Percentiles rank a stretch among this genome's conserved stretches.
phyloP scores from a whole-genome alignment of 495 filamentous ascomycete species.

The Penicillium antarcticum region DNA sequence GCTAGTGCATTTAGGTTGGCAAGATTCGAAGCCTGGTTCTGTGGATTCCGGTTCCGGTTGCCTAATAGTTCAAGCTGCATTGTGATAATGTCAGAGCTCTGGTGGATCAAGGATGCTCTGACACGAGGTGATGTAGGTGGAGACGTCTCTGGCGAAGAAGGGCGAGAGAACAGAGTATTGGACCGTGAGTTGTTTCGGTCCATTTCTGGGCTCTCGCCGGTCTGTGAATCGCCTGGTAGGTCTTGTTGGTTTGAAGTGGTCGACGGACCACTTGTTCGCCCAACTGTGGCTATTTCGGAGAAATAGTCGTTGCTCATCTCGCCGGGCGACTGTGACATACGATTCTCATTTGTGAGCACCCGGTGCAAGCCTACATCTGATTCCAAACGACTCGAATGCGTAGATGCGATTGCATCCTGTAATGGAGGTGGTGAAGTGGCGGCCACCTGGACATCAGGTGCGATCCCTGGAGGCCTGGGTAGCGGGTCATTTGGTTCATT shows the following conservation, averaged over 20 bases:
- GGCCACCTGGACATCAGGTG: not conserved
- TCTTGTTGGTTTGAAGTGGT: constrained; percentile 12
- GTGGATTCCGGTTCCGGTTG: constrained; percentile 32
- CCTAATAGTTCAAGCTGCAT: constrained; percentile 45
- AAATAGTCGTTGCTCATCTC: constrained; percentile 36
- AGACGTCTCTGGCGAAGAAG: constrained; percentile 41
- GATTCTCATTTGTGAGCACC: constrained; percentile 34
- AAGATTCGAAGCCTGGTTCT: constrained; percentile 8
- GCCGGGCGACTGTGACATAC: constrained; percentile 36
- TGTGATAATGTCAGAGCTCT: constrained; percentile 46
- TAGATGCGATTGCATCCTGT: constrained; percentile 7
- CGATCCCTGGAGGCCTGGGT: constrained; percentile 3
- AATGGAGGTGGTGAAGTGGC: not conserved
- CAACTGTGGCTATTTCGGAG: constrained; percentile 27
- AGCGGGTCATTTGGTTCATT: not conserved
- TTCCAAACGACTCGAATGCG: constrained; percentile 8
- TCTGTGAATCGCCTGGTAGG: constrained; percentile 9
- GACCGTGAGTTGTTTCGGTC: constrained; percentile 33
- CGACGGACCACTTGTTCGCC: constrained; percentile 21
- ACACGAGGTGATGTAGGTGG: constrained; percentile 45
- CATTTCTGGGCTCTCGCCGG: constrained; percentile 7
- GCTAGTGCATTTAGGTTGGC: constrained; percentile 14
- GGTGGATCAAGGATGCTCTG: constrained; percentile 44
- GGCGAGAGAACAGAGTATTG: constrained; percentile 42
- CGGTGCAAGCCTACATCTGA: constrained; percentile 20